Evolutionary conservation across 495 filamentous ascomycete species (phyloP), one percentile per base, ranked within the genome.

Genomic region (Umbilicaria muhlenbergii): DNA sequence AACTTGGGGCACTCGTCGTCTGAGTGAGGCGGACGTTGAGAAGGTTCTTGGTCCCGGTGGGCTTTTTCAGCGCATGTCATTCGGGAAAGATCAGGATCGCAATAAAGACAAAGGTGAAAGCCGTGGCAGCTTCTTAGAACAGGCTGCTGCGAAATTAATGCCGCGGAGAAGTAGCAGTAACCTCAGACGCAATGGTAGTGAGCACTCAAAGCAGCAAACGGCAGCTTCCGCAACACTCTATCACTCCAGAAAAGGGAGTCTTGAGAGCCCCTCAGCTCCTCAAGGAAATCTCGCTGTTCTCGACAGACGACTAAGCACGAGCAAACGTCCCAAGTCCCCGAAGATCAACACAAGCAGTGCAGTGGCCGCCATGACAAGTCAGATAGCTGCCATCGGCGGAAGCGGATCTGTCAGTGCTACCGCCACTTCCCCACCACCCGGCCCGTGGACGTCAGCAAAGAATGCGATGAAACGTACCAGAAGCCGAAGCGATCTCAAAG

Each of bases 401-500:
- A 74, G 69, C 47, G 67, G 72, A 28, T 77, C 78, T 6, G 63
- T 80, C 42, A 80, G 71, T 54, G 58, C 65, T 35, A 67, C 73
- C 13, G 55, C 67, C 1, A 68, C 65, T 31, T 70, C 77, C 12
- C 71, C 73, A 33, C 59, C 60, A 38, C 51, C 75, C 31, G 60
- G 60, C 19, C 59, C 75, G 12, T 60, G 56, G 54, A 51, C 56
- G 24, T 28, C 24, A 19, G 49, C 58, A 36, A 73, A 66, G 51
- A 67, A 69, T 39, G 54, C 67, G 10, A 66, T 79, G 38, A 71
- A 63, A 36, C 78, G 86, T 34, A 65, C 62, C 5, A 69, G 86
- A 53, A 89, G 83, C 63, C 79, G 72, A 54, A 91, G 84, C 48
- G 87, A 94, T 43, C 49, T 86, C 34, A 47, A 52, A 28, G 21